These are phyloP conservation scores for Coniochaeta hoffmannii DNA, from an alignment of 2,329 filamentous ascomycete genomes.

Conservation along the genomic window DNA sequence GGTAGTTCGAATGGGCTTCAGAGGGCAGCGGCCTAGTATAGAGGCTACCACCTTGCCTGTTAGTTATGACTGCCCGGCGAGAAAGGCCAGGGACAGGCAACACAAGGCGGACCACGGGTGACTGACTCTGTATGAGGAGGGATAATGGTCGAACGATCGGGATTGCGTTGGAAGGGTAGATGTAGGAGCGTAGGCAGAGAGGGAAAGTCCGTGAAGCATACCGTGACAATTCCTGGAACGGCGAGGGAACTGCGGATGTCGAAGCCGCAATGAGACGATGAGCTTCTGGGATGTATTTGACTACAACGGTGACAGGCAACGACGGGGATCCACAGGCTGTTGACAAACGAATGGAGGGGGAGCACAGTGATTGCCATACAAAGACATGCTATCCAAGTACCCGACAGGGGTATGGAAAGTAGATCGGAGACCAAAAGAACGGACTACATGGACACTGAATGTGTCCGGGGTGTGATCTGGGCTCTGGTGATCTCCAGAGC, in stretches of 20 bases:
- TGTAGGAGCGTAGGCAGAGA: not conserved
- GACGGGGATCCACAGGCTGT: not conserved
- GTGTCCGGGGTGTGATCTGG: not conserved
- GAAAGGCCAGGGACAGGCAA: not conserved
- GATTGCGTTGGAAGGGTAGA: not conserved
- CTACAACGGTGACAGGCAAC: not conserved
- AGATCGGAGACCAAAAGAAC: conserved; percentile 3
- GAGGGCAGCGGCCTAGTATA: not conserved
- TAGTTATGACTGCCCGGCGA: not conserved
- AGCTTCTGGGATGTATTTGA: not conserved
- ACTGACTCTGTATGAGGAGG: not conserved
- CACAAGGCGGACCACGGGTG: not conserved
- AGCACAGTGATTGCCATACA: not conserved
- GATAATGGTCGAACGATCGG: no score
- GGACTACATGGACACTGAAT: not conserved
- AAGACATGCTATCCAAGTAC: not conserved
- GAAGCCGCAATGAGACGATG: not conserved
- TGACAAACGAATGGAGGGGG: not conserved
- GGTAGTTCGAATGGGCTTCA: not conserved
- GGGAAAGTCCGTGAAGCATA: not conserved
- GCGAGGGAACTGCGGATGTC: not conserved
- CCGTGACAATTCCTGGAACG: not conserved
- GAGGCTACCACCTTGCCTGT: not conserved
- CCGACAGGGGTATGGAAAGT: not conserved
- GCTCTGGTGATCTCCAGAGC: not conserved